A percentile compares a stretch with the other conserved stretches of the same genome.
These are phyloP conservation scores for Hypoxylon sp. DNA, from an alignment of 2,329 filamentous ascomycete species.

Conservation along the genomic window DNA sequence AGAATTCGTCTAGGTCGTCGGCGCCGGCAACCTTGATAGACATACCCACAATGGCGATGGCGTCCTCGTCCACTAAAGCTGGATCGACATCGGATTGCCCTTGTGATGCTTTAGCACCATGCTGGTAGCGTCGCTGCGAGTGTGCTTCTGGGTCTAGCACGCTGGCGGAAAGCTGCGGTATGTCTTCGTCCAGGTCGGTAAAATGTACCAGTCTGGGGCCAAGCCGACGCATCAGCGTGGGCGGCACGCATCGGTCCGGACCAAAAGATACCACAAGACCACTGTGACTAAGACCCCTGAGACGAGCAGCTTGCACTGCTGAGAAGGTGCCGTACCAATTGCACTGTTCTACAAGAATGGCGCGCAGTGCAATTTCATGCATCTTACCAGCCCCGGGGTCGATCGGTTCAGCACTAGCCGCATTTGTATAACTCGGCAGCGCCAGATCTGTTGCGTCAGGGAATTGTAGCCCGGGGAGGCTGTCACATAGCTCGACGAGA, in stretches of 20 bases:
- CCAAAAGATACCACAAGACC: conserved; percentile 50
- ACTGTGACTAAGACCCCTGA: neutral
- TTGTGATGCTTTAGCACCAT: neutral
- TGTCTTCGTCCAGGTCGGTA: conserved; percentile 9
- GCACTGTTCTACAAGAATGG: conserved; percentile 13
- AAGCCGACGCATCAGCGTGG: conserved; percentile 32
- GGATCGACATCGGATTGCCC: neutral
- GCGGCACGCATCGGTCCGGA: conserved; percentile 54
- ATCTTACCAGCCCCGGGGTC: neutral
- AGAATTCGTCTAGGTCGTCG: conserved; percentile 53
- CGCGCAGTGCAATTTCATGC: neutral
- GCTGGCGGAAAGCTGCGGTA: conserved; percentile 1
- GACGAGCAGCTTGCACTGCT: neutral
- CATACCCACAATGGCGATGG: conserved; percentile 56
- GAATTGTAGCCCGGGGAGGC: conserved; percentile 30
- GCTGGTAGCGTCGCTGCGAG: neutral
- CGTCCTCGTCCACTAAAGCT: conserved; percentile 22
- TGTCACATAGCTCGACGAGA: conserved; percentile 36
- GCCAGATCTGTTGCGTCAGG: conserved; percentile 2
- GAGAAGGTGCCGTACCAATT: conserved; percentile 15
- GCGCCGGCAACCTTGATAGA: conserved; percentile 52
- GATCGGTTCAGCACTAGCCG: neutral
- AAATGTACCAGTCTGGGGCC: conserved; percentile 15
- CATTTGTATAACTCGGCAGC: conserved; percentile 1
- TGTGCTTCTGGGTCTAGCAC: conserved; percentile 1